Evolutionary conservation across 257 asterid species (phyloP), one percentile per base, ranked within the genome.

Genomic region (Striga asiatica): DNA sequence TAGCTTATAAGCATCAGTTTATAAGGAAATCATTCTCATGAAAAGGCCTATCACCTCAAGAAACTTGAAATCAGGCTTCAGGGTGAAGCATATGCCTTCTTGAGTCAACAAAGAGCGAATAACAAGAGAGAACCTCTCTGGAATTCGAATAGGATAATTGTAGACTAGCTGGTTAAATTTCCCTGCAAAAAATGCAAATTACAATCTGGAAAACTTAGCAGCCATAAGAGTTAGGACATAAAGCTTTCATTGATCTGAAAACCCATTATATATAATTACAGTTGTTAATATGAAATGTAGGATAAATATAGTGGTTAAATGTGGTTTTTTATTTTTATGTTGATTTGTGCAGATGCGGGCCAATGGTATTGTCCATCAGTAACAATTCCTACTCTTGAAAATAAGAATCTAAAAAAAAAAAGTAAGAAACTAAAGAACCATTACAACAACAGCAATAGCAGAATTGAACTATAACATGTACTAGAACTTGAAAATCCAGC

Each of bases 81-180:
- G 80, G 31, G 89, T 84, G 81, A 91, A 84, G 83, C 98, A 91
- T 64, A 91, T 91, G 66, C 98, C 98, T 82, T 91, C 98, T 80
- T 91, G 98, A 74, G 98, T 91, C 84, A 91, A 84, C 59, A 91
- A 69, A 58, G 98, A 75, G 25, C 98, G 96, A 68, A 91, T 91
- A 58, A 91, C 98, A 53, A 91, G 96, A 63, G 98, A 91, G 70
- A 91, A 91, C 76, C 98, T 84, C 84, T 91, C 98, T 18, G 98
- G 98, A 54, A 91, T 91, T 32, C 95, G 92, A 58, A 91, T 91
- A 28, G 98, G 98, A 62, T 84, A 91, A 60, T 91, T 91, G 83
- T 91, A 91, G 56, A 91, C 96, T 22, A 91, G 81, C 67, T 91
- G 98, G 64, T 91, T 91, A 68, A 91, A 91, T 72, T 91, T 91